phyloP scores from a whole-genome alignment of 2,329 filamentous ascomycete species.

The Davidsoniella australis region DNA sequence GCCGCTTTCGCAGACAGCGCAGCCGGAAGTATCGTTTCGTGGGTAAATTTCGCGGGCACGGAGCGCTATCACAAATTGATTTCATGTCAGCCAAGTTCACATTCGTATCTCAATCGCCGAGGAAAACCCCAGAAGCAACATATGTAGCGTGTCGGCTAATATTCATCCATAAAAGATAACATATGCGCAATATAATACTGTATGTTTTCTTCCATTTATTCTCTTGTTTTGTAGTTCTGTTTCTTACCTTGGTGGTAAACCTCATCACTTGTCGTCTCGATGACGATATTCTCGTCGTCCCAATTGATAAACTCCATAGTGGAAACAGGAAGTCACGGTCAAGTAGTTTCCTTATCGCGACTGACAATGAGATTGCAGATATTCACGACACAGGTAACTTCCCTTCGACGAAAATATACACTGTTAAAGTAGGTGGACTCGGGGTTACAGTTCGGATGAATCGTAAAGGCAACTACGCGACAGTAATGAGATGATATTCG shows the following conservation, averaged over 20 bases:
- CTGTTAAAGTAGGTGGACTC: no score
- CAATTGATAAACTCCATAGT: conserved; percentile 8
- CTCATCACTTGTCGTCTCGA: conserved; percentile 13
- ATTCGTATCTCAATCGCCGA: background rate
- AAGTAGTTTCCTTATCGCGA: background rate
- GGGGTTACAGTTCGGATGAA: no score
- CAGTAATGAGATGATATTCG: no score
- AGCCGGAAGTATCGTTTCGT: conserved; percentile 12
- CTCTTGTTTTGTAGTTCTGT: conserved; percentile 5
- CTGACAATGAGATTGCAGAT: background rate
- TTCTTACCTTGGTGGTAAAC: conserved; percentile 13
- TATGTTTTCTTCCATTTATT: background rate
- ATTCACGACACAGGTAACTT: no score
- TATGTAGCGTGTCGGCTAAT: no score
- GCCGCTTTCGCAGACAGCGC: conserved; percentile 12
- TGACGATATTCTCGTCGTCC: conserved; percentile 11
- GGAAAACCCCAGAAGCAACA: no score
- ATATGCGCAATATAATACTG: no score
- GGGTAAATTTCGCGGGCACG: conserved; percentile 13
- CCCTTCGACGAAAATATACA: no score
- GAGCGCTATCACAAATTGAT: conserved; percentile 7
- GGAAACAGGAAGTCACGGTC: background rate
- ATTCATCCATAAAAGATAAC: no score
- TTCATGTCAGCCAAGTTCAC: background rate
- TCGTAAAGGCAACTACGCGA: no score